Conservation (phyloP, 768 basidiomycete species). For the Hebeloma cylindrosporum region DNA sequence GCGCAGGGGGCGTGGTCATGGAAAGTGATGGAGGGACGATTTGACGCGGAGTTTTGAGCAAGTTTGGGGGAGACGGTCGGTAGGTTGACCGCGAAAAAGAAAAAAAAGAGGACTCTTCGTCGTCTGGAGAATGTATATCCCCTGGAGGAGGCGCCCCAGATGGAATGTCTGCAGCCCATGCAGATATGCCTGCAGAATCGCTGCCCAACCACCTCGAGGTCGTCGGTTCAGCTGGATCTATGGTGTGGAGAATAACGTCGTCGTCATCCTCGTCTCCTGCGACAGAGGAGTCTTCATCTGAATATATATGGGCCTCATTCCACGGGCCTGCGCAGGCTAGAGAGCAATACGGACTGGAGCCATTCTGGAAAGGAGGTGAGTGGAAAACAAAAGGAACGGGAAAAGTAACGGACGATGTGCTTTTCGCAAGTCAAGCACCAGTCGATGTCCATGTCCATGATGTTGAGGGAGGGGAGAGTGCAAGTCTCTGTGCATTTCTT, state of each 20-base stretch:
- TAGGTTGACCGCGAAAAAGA: constrained; percentile 19
- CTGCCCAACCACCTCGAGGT: constrained; percentile 37
- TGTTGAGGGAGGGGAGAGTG: constrained; percentile 16
- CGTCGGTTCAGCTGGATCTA: constrained; percentile 12
- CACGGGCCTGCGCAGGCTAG: constrained; percentile 35
- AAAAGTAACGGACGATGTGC: constrained; percentile 47
- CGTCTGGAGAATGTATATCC: constrained; percentile 6
- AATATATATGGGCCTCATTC: constrained; percentile 11
- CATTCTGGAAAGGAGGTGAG: constrained; percentile 27
- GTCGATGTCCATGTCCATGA: constrained; percentile 53
- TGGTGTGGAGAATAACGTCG: constrained; percentile 23
- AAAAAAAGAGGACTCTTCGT: constrained; percentile 8
- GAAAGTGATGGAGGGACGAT: constrained; percentile 50
- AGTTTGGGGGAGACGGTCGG: constrained; percentile 34
- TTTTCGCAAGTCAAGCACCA: constrained; percentile 71
- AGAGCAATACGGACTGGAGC: constrained; percentile 54
- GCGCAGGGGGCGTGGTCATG: constrained; percentile 41
- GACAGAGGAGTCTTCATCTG: constrained; percentile 12
- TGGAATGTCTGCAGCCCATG: constrained; percentile 45
- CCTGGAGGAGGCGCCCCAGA: constrained; percentile 28
- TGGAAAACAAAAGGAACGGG: constrained; percentile 13
- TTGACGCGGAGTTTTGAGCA: constrained; percentile 39
- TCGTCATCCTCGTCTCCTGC: constrained; percentile 27
- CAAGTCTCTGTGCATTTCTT: constrained; percentile 13
- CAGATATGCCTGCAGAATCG: constrained; percentile 43